Conservation (phyloP, 345 rosid genomes). For the Aethionema arabicum region DNA sequence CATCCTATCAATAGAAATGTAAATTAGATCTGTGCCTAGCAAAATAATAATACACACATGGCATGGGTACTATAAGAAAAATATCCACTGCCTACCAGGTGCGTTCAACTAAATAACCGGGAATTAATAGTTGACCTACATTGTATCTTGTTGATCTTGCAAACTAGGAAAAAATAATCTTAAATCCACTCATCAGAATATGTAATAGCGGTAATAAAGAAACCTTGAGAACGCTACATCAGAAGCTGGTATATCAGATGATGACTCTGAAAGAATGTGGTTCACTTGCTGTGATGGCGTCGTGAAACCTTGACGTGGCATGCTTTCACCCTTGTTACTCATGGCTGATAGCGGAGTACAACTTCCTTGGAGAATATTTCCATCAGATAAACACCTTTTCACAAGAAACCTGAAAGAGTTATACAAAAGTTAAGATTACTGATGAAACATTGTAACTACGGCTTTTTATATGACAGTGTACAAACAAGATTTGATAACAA, state of each 20-base stretch:
- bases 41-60: conserved; percentile 11
- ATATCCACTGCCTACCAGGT: neutral
- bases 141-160: neutral
- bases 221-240: conserved; percentile 81
- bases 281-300: conserved; percentile 45
- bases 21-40: neutral
- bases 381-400: conserved; percentile 90
- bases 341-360: conserved; percentile 47
- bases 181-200: neutral
- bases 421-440: conserved; percentile 12
- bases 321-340: conserved; percentile 47
- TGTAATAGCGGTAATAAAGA: conserved; percentile 18
- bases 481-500: neutral
- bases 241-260: conserved; percentile 86
- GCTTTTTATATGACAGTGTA: neutral
- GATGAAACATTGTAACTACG: conserved; percentile 10
- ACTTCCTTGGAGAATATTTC: conserved; percentile 66
- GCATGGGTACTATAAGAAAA: conserved; percentile 8
- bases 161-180: neutral
- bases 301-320: conserved; percentile 46
- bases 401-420: conserved; percentile 58
- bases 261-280: conserved; percentile 65
- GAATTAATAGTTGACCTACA: neutral
- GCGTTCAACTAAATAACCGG: neutral
- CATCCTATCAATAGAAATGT: neutral